A percentile compares a stretch with the other conserved stretches of the same genome.
Conservation (phyloP, 2,329 filamentous ascomycete species). For the Arthrobotrys conoides region DNA sequence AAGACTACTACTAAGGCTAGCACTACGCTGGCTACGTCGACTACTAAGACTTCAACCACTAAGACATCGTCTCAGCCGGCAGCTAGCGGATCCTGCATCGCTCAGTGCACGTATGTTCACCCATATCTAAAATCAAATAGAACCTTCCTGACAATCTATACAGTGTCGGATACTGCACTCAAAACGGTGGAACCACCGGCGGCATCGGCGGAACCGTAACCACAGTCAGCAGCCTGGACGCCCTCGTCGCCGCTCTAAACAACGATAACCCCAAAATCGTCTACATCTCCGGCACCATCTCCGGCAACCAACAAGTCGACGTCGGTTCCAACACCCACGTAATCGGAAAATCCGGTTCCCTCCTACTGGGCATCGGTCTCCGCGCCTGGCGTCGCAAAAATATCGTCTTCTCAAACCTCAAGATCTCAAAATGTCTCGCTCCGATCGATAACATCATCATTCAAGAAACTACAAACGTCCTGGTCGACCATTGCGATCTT, state of each 20-base stretch:
- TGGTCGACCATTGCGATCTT: slow-evolving; percentile 78
- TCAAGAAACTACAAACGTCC: slow-evolving; percentile 73
- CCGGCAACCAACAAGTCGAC: slow-evolving; percentile 67
- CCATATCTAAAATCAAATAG: background rate
- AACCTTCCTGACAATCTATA: background rate
- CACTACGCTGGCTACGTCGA: slow-evolving; percentile 43
- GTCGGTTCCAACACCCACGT: slow-evolving; percentile 72
- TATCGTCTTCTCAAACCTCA: slow-evolving; percentile 76
- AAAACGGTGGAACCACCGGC: slow-evolving; percentile 66
- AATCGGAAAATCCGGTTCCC: slow-evolving; percentile 67
- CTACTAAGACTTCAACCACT: slow-evolving; percentile 35
- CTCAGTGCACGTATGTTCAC: slow-evolving; percentile 14
- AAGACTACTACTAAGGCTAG: slow-evolving; percentile 37
- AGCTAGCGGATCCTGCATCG: slow-evolving; percentile 13
- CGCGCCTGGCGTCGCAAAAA: slow-evolving; percentile 72
- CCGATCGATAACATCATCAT: slow-evolving; percentile 74
- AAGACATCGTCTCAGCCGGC: slow-evolving; percentile 27
- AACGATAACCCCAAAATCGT: slow-evolving; percentile 67
- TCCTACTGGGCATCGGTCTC: slow-evolving; percentile 70
- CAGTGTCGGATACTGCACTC: slow-evolving; percentile 59
- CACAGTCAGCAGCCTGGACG: slow-evolving; percentile 68
- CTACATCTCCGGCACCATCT: slow-evolving; percentile 69
- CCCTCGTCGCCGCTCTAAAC: slow-evolving; percentile 69
- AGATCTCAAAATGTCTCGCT: slow-evolving; percentile 73
- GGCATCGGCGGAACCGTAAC: slow-evolving; percentile 70